Percentiles rank a stretch among this genome's conserved stretches.
These are phyloP conservation scores for Boletus subparvulus DNA, from an alignment of 768 basidiomycete genomes.

Conservation along the genomic window DNA sequence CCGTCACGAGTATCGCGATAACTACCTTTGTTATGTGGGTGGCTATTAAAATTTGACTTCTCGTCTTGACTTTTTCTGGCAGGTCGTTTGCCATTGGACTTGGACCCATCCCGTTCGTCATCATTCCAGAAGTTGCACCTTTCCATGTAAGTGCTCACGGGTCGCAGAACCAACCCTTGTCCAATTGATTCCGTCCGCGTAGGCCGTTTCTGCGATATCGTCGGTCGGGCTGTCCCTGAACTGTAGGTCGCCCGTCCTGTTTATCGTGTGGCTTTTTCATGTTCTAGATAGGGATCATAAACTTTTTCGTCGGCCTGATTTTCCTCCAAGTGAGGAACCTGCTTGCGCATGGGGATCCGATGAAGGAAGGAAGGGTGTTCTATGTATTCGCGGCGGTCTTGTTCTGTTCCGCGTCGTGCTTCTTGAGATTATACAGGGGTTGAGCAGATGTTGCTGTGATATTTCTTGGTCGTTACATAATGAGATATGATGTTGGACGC, in stretches of 20 bases:
- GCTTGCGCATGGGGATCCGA: slow-evolving; percentile 56
- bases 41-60: not conserved
- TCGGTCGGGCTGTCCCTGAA: slow-evolving; percentile 72
- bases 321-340: slow-evolving; percentile 84
- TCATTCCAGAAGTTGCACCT: slow-evolving; percentile 89
- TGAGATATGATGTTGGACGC: slow-evolving; percentile 6
- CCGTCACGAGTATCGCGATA: slow-evolving; percentile 71
- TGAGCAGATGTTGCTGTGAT: slow-evolving; percentile 3
- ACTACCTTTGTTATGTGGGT: slow-evolving; percentile 78
- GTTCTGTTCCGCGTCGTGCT: slow-evolving; percentile 21
- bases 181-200: not conserved
- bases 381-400: slow-evolving; percentile 75
- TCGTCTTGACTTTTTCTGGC: slow-evolving; percentile 1
- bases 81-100: slow-evolving; percentile 89
- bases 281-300: slow-evolving; percentile 63
- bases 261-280: not conserved
- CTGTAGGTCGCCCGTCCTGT: slow-evolving; percentile 44
- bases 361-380: slow-evolving; percentile 85
- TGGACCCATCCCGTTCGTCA: slow-evolving; percentile 90
- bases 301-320: slow-evolving; percentile 79
- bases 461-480: slow-evolving; percentile 23
- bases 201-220: slow-evolving; percentile 82
- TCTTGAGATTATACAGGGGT: slow-evolving; percentile 27
- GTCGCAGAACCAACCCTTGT: not conserved
- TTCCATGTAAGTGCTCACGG: slow-evolving; percentile 52